These are phyloP conservation scores for Penicillium coffeae DNA, from an alignment of 495 filamentous ascomycete genomes.

Conservation along the genomic window DNA sequence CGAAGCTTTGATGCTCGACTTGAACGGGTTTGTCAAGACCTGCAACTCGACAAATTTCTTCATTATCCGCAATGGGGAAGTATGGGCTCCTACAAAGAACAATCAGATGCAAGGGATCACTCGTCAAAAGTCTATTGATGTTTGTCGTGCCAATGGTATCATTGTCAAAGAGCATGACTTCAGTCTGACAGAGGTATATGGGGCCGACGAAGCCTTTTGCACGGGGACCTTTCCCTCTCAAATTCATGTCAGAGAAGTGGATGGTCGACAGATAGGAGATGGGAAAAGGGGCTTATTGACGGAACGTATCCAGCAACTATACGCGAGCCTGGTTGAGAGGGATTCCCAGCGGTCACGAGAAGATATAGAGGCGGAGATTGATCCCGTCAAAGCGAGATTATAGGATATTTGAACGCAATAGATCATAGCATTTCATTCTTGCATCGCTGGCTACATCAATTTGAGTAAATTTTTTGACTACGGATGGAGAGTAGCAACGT, in stretches of 20 bases:
- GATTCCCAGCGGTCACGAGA: not conserved
- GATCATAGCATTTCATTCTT: no score
- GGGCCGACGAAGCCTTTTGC: not conserved
- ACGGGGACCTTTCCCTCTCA: constrained; percentile 1
- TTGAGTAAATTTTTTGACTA: no score
- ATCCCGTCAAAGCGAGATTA: no score
- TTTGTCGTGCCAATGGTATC: constrained; percentile 1
- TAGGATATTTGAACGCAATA: no score
- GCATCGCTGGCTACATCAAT: no score
- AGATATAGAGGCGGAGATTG: not conserved
- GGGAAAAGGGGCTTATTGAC: not conserved
- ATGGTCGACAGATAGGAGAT: constrained; percentile 1
- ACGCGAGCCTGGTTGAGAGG: not conserved
- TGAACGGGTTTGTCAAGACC: constrained; percentile 1
- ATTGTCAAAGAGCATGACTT: not conserved
- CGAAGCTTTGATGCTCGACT: not conserved
- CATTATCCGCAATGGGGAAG: constrained; percentile 2
- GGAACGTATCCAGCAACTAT: not conserved
- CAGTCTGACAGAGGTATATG: not conserved
- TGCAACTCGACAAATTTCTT: constrained; percentile 1
- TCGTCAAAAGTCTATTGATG: constrained; percentile 1
- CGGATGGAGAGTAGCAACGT: no score
- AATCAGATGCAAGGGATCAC: constrained; percentile 3
- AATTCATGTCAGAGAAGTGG: not conserved
- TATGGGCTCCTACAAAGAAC: not conserved